Evolutionary conservation across 768 basidiomycete genomes (phyloP), one percentile per base, ranked within the genome.

Genomic region (Leucocoprinus leucothites): DNA sequence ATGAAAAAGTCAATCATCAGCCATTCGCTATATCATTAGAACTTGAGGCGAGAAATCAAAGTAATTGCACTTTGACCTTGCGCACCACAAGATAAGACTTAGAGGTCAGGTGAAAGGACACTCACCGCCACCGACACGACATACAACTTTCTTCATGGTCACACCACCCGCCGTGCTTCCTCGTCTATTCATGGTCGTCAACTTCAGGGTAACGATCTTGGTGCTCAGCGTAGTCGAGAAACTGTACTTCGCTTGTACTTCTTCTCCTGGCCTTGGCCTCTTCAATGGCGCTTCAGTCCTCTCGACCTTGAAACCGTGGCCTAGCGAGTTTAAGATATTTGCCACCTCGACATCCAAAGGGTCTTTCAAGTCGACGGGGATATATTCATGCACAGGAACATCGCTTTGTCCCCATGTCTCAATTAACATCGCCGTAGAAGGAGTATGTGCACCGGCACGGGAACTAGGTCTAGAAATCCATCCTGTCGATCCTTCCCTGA

Each of bases 261-360:
- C 91, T 67, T 90, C 86, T 22, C 86, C 87, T 51, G 84, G 84
- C 61, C 80, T 82, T 19, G 87, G 89, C 9, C 70, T 75, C 61
- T 76, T 80, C 61, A 94, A 64, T 8, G 85, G 89, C 16, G 91
- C 85, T 64, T 96, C 94, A 16, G 94, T 75, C 2, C 94, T 84
- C 64, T 90, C 87, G 51, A 94, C 77, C 19, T 86, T 65, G 57
- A 95, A 73, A 11, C 89, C 86, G 61, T 95, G 93, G 9, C 85
- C 74, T 46, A 90, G 82, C 8, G 82, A 78, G 67, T 94, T 94
- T 53, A 84, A 87, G 28, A 94, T 67, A 38, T 71, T 68, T 4
- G 89, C 90, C 22, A 96, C 84, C 68, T 94, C 89, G 3, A 73
- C 67, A 67, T 96, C 93, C 25, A 96, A 81, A 1, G 92, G 93